Conservation (phyloP, 345 rosid species). For the Eucalyptus coolabah region DNA sequence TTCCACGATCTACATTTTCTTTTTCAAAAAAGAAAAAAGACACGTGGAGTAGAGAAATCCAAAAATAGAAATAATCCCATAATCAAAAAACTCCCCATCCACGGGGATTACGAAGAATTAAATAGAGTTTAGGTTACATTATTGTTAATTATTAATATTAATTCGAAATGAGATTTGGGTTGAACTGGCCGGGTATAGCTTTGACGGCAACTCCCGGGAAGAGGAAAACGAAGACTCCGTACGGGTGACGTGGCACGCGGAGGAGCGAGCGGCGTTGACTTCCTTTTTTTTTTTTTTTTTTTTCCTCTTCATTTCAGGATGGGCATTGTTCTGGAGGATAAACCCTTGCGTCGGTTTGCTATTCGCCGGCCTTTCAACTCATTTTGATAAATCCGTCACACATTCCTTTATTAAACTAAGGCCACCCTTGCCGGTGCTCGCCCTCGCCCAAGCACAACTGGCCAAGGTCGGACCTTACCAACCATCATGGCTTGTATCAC, state of each 20-base stretch:
- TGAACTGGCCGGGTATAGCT: background rate
- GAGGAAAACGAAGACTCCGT: background rate
- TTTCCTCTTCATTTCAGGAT: too few species aligned
- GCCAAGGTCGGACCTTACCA: background rate
- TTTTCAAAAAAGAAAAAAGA: background rate
- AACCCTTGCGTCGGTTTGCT: background rate
- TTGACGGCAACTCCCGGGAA: background rate
- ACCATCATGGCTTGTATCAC: too few species aligned
- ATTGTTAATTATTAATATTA: background rate
- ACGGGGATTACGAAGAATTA: background rate
- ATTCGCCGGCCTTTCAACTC: background rate
- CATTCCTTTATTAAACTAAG: background rate
- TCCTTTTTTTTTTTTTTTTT: too few species aligned
- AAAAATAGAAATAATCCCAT: background rate
- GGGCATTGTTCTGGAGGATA: background rate
- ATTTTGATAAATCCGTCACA: background rate
- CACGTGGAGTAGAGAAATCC: background rate
- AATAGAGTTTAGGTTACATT: background rate
- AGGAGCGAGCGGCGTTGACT: background rate
- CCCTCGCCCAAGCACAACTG: background rate
- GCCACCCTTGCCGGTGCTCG: background rate
- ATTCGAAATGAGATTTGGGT: background rate
- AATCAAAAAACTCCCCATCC: background rate
- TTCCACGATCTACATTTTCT: background rate
- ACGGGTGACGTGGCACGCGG: background rate